Conservation (phyloP, 805 yeast genomes). For the Isabelozyma gotoi region DNA sequence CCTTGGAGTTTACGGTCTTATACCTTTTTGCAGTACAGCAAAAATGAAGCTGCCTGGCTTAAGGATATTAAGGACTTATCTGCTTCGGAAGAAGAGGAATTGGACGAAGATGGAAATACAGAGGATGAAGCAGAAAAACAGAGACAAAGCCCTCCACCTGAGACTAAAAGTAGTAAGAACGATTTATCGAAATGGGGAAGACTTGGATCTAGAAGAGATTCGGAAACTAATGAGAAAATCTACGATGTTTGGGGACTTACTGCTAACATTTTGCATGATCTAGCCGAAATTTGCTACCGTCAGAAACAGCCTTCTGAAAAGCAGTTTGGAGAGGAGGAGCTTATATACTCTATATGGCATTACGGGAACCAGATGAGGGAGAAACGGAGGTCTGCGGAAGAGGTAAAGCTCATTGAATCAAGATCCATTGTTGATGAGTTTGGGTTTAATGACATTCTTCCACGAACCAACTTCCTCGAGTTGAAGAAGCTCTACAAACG, state of each 20-base stretch:
- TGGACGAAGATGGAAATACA: conserved; percentile 7
- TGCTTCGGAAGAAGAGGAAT: conserved; percentile 54
- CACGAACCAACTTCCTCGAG: conserved; percentile 39
- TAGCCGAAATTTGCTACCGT: conserved; percentile 53
- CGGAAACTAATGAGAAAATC: conserved; percentile 43
- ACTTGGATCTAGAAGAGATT: conserved; percentile 36
- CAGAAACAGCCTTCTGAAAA: conserved; percentile 3
- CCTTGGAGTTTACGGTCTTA: conserved; percentile 66
- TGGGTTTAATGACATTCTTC: conserved; percentile 46
- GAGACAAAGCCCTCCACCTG: conserved; percentile 2
- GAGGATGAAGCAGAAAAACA: conserved; percentile 10
- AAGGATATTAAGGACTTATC: conserved; percentile 54
- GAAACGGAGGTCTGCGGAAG: conserved; percentile 52
- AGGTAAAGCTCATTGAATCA: conserved; percentile 48
- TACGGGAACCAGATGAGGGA: conserved; percentile 54
- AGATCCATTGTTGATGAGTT: conserved; percentile 27
- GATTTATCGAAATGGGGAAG: conserved; percentile 36
- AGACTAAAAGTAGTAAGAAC: conserved; percentile 6
- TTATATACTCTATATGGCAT: conserved; percentile 56
- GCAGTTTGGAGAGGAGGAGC: conserved; percentile 62
- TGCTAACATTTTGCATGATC: conserved; percentile 73
- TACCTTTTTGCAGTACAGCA: conserved; percentile 55
- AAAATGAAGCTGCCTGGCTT: conserved; percentile 63
- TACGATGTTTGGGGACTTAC: conserved; percentile 84
- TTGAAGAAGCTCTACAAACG: conserved; percentile 42